Evolutionary conservation across 2,329 filamentous ascomycete genomes (phyloP), one percentile per base, ranked within the genome.

Genomic region (Curvularia eragrostidis): DNA sequence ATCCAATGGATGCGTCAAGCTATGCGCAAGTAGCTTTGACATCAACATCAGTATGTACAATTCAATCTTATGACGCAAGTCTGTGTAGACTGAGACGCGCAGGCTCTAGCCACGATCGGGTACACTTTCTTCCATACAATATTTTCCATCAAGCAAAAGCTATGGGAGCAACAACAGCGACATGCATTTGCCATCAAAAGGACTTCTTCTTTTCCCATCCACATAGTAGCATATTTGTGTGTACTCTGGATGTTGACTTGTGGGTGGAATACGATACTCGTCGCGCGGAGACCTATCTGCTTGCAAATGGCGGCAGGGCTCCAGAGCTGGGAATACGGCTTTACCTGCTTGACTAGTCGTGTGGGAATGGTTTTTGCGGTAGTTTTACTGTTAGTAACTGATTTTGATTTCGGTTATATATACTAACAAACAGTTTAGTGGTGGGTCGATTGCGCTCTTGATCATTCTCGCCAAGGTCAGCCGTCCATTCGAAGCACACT

Each of bases 181-280:
- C 62, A 67, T 30, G 60, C 49, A 13, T 64, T 65, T 10, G 63
- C 66, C 4, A 56, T 69, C n/a, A 70, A 70, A 43, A 73, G 70
- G 42, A 71, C 70, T 1, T 69, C 66, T 5, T 75, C 77, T 50
- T 42, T 76, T 28, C 72, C 73, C 24, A 66, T 74, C 10, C 74
- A 75, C 5, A 46, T 75, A 32, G 70, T 68, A 9, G 66, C 71
- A 21, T 65, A 68, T 15, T 44, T 77, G 26, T 76, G 71, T 52
- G 63, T 72, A 13, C 56, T 77, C 6, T 79, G 77, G 76, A 56
- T 78, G 15, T 51, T 77, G 58, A 75, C 75, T 3, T 66, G 66
- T 2, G 76, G 76, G 6, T 78, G 77, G 76, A 74, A 77, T 59
- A 68, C 78, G 59, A 77, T 79, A 39, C 61, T 73, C 12, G 73